phyloP scores from a whole-genome alignment of 306 rosid genomes.

The Spatholobus suberectus region DNA sequence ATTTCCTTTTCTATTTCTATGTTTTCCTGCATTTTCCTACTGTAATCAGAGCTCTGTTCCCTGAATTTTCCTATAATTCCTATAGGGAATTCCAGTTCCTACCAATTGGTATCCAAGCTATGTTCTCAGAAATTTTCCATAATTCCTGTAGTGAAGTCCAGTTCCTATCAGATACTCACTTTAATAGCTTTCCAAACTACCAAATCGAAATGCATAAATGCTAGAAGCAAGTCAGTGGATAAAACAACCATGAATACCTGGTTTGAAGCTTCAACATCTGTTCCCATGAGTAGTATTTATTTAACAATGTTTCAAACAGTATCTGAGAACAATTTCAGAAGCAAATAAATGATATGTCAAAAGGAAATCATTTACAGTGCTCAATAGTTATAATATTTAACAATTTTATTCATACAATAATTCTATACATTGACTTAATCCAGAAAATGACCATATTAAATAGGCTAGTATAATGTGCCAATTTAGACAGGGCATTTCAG shows the following conservation, averaged over 20 bases:
- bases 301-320: constrained; percentile 24
- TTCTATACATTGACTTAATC: not conserved
- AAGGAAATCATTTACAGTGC: not conserved
- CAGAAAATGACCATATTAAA: constrained; percentile 23
- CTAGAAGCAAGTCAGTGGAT: not conserved
- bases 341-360: not conserved
- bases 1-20: no score
- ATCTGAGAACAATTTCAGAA: constrained; percentile 26
- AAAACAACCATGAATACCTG: constrained; percentile 54
- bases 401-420: not conserved
- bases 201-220: constrained; percentile 1
- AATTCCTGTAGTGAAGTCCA: no score
- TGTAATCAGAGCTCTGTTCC: not conserved
- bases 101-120: no score
- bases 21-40: not conserved
- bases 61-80: not conserved
- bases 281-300: constrained; percentile 58
- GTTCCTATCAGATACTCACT: not conserved
- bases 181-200: constrained; percentile 16
- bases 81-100: not conserved
- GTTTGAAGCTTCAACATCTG: constrained; percentile 55
- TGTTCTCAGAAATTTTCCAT: no score
- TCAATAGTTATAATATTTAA: not conserved
- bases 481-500: no score
- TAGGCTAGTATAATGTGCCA: not conserved